These are phyloP conservation scores for Sparassis latifolia DNA, from an alignment of 1,284 basidiomycete species.

Conservation along the genomic window DNA sequence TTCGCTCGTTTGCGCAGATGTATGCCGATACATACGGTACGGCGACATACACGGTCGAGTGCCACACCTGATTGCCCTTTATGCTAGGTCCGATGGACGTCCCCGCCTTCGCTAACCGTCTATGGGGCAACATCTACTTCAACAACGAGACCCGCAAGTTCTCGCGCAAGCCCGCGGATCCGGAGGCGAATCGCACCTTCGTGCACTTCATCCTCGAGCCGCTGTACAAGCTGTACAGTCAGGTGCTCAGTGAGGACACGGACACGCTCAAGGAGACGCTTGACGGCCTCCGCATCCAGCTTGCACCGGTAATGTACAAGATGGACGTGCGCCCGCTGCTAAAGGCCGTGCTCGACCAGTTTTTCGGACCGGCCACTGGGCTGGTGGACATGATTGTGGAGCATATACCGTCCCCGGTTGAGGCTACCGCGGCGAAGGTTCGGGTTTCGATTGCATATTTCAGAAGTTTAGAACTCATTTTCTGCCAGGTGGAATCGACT, in stretches of 20 bases:
- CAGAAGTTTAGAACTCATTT: neutral
- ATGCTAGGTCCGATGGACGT: slow-evolving; percentile 55
- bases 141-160: slow-evolving; percentile 83
- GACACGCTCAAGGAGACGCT: slow-evolving; percentile 80
- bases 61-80: too few relatives aligned
- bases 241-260: slow-evolving; percentile 90
- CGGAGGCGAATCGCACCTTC: slow-evolving; percentile 82
- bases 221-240: slow-evolving; percentile 94
- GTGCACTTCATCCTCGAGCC: slow-evolving; percentile 97
- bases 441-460: slow-evolving; percentile 3
- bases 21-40: slow-evolving; percentile 89
- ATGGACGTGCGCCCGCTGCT: slow-evolving; percentile 95
- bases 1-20: slow-evolving; percentile 92
- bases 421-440: slow-evolving; percentile 70
- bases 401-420: slow-evolving; percentile 81
- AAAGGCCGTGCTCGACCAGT: slow-evolving; percentile 91
- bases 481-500: slow-evolving; percentile 61
- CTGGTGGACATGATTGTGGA: slow-evolving; percentile 90
- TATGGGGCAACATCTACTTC: slow-evolving; percentile 99
- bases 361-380: slow-evolving; percentile 88
- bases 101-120: slow-evolving; percentile 69
- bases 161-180: slow-evolving; percentile 76
- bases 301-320: slow-evolving; percentile 95
- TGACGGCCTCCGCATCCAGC: slow-evolving; percentile 72
- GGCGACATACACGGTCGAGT: slow-evolving; percentile 7